These are phyloP conservation scores for Teunomyces cretensis DNA, from an alignment of 805 yeast genomes.

Conservation along the genomic window DNA sequence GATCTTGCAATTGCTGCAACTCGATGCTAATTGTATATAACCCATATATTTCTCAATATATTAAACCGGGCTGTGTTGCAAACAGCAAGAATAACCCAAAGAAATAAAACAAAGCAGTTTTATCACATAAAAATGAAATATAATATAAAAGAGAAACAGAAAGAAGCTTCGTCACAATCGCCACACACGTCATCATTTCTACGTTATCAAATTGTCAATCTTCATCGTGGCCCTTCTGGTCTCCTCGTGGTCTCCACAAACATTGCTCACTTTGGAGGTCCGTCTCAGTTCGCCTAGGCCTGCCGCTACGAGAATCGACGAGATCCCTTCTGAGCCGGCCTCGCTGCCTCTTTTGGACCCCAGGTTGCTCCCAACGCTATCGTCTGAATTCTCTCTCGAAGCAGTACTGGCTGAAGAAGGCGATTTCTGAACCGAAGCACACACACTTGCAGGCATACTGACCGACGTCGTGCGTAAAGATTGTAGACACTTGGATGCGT, in stretches of 20 bases:
- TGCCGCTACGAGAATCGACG: slow-evolving; percentile 34
- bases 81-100: no score
- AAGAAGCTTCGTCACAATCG: not conserved
- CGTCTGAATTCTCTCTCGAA: not conserved
- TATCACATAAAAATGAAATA: no score
- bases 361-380: not conserved
- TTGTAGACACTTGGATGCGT: slow-evolving; percentile 38
- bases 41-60: no score
- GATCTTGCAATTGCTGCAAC: no score
- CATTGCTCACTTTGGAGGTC: no score
- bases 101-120: no score
- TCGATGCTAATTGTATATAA: no score
- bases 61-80: no score
- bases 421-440: not conserved
- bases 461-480: slow-evolving; percentile 12
- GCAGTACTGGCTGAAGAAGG: not conserved
- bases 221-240: slow-evolving; percentile 19
- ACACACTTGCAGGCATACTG: not conserved
- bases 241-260: not conserved
- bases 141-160: no score
- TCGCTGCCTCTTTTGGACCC: not conserved
- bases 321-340: slow-evolving; percentile 18
- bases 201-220: slow-evolving; percentile 30
- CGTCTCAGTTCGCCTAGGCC: slow-evolving; percentile 5
- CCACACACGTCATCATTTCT: not conserved